Evolutionary conservation across 495 filamentous ascomycete species (phyloP), one percentile per base, ranked within the genome.

Genomic region (Aspergillus homomorphus): DNA sequence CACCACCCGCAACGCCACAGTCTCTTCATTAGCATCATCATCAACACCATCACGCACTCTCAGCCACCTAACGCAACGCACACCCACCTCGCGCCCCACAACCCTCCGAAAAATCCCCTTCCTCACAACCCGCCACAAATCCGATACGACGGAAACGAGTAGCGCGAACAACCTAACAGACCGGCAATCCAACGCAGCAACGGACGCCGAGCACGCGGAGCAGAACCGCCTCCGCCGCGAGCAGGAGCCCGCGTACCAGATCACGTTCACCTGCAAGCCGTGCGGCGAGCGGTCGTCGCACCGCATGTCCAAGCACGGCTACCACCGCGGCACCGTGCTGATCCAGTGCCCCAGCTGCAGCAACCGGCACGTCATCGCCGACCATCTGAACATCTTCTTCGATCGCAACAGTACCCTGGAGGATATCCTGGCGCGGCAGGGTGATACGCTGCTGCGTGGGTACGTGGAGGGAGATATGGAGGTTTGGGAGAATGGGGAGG

Each of bases 231-330:
- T 66, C 3, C 75, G 76, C 22, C 68, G 71, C 43, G 73, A 70
- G 41, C 71, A 80, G 41, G 81, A 87, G 57, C 89, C 91, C 18
- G 80, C 86, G 41, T 98, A 98, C 75, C 77, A 88, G 50, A 77
- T 98, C 23, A 87, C 83, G 12, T 96, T 99, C 69, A 99, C 95
- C 59, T 99, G 94, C 82, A 87, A 85, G 55, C 91, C 91, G 21
- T 99, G 94, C 77, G 71, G 69, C 10, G 66, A 79, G 5, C 86
- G 95, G 26, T 92, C 89, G 5, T 74, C 81, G 3, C 94, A 98
- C 68, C 77, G 71, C 10, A 77, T 99, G 57, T 88, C 88, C 21
- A 96, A 97, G 73, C 94, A 96, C 60, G 94, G 89, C 15, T 99
- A 97, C 69, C 91, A 97, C 69, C 74, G 86, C 22, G 94, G 94